Conservation (phyloP, 1,284 basidiomycete species). For the Bjerkandera adusta region DNA sequence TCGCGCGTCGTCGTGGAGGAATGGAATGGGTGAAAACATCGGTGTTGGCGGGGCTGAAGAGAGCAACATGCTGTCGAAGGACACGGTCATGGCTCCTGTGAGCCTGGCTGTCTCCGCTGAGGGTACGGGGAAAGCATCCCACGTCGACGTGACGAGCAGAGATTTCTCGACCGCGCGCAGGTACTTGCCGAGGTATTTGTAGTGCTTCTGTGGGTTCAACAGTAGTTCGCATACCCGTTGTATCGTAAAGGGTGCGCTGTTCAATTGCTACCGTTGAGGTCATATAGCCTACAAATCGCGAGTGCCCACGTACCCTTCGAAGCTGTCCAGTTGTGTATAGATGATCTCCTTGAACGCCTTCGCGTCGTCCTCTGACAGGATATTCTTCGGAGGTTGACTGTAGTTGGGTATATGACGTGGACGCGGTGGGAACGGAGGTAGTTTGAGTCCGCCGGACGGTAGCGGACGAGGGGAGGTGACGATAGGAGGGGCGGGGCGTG, state of each 20-base stretch:
- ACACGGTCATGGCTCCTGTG: conserved; percentile 20
- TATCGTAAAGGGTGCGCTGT: conserved; percentile 85
- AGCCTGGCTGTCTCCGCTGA: conserved; percentile 36
- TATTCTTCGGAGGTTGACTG: conserved; percentile 54
- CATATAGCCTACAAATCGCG: too few species aligned
- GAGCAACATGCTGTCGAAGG: conserved; percentile 8
- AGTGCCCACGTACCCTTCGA: conserved; percentile 72
- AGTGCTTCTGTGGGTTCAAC: conserved; percentile 66
- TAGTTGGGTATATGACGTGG: conserved; percentile 46
- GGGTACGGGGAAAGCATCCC: conserved; percentile 64
- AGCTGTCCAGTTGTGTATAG: conserved; percentile 69
- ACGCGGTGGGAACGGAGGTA: conserved; percentile 78
- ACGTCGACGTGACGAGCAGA: conserved; percentile 82
- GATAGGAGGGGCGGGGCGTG: conserved; percentile 28
- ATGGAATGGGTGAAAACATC: conserved; percentile 81
- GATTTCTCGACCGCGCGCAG: conserved; percentile 86
- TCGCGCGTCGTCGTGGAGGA: conserved; percentile 75
- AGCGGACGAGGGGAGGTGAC: conserved; percentile 40
- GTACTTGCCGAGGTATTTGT: conserved; percentile 85
- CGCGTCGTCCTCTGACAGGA: conserved; percentile 65
- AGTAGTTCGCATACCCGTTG: conserved; percentile 91
- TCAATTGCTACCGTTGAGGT: conserved; percentile 3
- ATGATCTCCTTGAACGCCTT: conserved; percentile 58
- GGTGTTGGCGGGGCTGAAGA: conserved; percentile 66
- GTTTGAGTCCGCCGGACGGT: conserved; percentile 63